phyloP scores from a whole-genome alignment of 1,284 basidiomycete genomes.

The Apiotrichum brassicae region DNA sequence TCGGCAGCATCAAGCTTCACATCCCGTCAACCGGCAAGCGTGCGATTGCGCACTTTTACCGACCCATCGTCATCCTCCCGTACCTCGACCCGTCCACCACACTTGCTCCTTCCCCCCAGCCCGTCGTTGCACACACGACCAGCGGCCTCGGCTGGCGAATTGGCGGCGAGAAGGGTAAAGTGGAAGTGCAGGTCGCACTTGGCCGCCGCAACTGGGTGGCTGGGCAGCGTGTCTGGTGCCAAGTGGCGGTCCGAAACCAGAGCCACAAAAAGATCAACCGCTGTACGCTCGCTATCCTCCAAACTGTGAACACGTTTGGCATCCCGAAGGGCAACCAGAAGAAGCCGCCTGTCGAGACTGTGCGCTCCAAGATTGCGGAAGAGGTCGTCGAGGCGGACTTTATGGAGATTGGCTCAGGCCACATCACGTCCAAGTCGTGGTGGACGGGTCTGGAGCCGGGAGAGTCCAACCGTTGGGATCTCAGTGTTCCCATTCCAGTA shows the following conservation, averaged over 20 bases:
- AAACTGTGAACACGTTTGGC: slow-evolving; percentile 65
- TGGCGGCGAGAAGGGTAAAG: slow-evolving; percentile 59
- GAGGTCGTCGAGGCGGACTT: slow-evolving; percentile 57
- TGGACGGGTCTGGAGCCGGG: slow-evolving; percentile 71
- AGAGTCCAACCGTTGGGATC: slow-evolving; percentile 55
- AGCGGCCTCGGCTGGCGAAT: slow-evolving; percentile 56
- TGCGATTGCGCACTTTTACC: slow-evolving; percentile 88
- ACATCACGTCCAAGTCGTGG: slow-evolving; percentile 76
- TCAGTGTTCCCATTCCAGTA: slow-evolving; percentile 64
- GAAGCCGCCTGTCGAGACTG: slow-evolving; percentile 51
- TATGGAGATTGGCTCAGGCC: slow-evolving; percentile 55
- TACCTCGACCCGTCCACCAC: slow-evolving; percentile 62
- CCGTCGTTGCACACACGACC: slow-evolving; percentile 58
- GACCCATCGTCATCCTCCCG: slow-evolving; percentile 75
- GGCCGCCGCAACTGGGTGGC: slow-evolving; percentile 77
- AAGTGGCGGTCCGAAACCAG: slow-evolving; percentile 65
- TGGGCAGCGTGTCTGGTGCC: slow-evolving; percentile 71
- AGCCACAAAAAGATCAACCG: slow-evolving; percentile 67
- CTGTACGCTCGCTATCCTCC: slow-evolving; percentile 62
- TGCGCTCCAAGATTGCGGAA: slow-evolving; percentile 54
- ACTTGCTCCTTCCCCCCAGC: slow-evolving; percentile 59
- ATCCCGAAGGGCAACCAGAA: slow-evolving; percentile 48
- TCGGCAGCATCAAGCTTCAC: slow-evolving; percentile 77
- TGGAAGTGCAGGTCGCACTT: slow-evolving; percentile 66
- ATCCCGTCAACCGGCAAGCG: slow-evolving; percentile 57